phyloP scores from a whole-genome alignment of 306 rosid species.

The Macrotyloma uniflorum region DNA sequence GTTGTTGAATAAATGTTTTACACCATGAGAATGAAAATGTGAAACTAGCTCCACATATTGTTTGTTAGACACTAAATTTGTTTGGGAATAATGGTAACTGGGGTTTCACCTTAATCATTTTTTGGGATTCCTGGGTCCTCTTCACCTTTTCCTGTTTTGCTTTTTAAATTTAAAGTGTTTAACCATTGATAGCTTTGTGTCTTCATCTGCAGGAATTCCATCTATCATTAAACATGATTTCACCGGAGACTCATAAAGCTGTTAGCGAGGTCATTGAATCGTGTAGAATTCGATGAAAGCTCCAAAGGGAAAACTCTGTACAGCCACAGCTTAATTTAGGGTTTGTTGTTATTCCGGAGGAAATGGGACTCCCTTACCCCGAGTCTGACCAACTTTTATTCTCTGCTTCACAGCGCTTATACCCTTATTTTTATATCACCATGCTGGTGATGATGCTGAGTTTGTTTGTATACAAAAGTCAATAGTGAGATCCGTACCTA shows the following conservation, averaged over 20 bases:
- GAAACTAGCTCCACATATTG: background rate
- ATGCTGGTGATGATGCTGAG: constrained; percentile 50
- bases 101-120: constrained; percentile 10
- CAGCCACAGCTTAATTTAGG: constrained; percentile 57
- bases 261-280: constrained; percentile 97
- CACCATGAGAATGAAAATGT: constrained; percentile 26
- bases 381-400: constrained; percentile 47
- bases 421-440: constrained; percentile 46
- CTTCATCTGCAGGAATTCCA: constrained; percentile 81
- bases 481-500: constrained; percentile 50
- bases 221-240: constrained; percentile 89
- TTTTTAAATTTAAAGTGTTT: background rate
- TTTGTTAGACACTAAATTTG: background rate
- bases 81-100: background rate
- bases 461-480: constrained; percentile 65
- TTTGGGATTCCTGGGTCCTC: constrained; percentile 2
- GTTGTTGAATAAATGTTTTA: background rate
- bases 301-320: constrained; percentile 53
- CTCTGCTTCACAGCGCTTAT: constrained; percentile 31
- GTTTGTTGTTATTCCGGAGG: constrained; percentile 33
- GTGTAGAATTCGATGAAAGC: constrained; percentile 68
- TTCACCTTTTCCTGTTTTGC: background rate
- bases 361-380: constrained; percentile 34
- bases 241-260: constrained; percentile 92
- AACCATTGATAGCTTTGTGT: background rate